These are phyloP conservation scores for Alternaria viburni DNA, from an alignment of 2,329 filamentous ascomycete genomes.

Conservation along the genomic window DNA sequence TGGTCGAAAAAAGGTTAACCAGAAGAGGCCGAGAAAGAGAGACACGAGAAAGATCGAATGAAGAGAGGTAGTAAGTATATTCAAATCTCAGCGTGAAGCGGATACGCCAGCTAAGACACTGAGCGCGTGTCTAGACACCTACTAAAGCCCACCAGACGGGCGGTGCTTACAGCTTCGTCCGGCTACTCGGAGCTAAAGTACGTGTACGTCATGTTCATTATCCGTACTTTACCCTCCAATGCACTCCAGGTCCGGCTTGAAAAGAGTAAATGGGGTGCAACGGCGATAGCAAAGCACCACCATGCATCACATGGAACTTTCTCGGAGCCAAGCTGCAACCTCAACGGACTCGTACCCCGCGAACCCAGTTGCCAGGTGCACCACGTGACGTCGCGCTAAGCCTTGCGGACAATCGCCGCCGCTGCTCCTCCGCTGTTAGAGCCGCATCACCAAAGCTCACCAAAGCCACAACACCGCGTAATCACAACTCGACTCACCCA, in stretches of 20 bases:
- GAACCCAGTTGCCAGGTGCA: neutral
- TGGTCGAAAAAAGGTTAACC: neutral
- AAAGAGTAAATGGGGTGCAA: neutral
- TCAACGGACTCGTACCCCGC: constrained; percentile 8
- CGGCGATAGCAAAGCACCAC: neutral
- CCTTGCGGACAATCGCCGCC: constrained; percentile 17
- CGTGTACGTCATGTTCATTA: constrained; percentile 22
- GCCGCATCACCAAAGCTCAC: constrained; percentile 24
- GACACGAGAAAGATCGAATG: neutral
- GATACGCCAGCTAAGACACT: constrained; percentile 1
- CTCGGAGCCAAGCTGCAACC: constrained; percentile 3
- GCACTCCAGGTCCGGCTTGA: neutral
- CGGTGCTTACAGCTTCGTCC: constrained; percentile 24
- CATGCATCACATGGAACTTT: neutral
- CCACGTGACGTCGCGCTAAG: constrained; percentile 30
- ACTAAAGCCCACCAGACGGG: constrained; percentile 6
- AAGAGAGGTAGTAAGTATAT: neutral
- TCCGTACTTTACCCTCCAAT: constrained; percentile 3
- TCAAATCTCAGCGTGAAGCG: neutral
- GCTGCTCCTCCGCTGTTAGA: constrained; percentile 18
- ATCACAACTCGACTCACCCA: neutral
- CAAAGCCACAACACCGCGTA: constrained; percentile 3
- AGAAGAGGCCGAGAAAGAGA: neutral
- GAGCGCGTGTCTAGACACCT: constrained; percentile 7
- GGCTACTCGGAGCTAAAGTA: constrained; percentile 19